phyloP scores from a whole-genome alignment of 1,139 yeast species.

The Pneumocystis murina region DNA sequence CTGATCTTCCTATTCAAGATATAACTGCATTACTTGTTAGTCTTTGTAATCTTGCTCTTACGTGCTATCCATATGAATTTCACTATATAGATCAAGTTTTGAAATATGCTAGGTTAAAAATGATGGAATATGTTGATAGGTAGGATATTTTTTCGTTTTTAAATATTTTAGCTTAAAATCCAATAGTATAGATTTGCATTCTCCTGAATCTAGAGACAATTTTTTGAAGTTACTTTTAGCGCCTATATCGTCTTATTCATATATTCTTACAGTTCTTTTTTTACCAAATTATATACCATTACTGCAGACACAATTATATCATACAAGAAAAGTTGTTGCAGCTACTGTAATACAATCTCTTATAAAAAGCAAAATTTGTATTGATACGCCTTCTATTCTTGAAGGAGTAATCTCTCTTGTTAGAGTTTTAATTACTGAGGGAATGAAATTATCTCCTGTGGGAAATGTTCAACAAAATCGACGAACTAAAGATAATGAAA shows the following conservation, averaged over 20 bases:
- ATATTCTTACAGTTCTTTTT: constrained; percentile 24
- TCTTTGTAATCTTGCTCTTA: constrained; percentile 46
- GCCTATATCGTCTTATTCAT: constrained; percentile 36
- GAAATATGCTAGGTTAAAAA: constrained; percentile 41
- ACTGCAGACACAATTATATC: constrained; percentile 25
- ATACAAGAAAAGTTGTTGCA: constrained; percentile 27
- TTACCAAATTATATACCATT: constrained; percentile 26
- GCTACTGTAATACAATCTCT: constrained; percentile 24
- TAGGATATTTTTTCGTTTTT: constrained; percentile 12
- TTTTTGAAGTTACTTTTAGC: constrained; percentile 43
- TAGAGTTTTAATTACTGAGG: constrained; percentile 24
- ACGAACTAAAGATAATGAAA: constrained; percentile 16
- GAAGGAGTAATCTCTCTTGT: constrained; percentile 28
- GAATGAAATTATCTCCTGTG: constrained; percentile 13
- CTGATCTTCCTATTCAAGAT: constrained; percentile 51
- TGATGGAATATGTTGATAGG: constrained; percentile 22
- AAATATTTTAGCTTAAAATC: constrained; percentile 14
- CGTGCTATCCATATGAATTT: constrained; percentile 49
- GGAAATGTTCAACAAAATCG: constrained; percentile 10
- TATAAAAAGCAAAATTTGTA: constrained; percentile 18
- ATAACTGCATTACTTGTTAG: constrained; percentile 51
- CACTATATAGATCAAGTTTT: constrained; percentile 49
- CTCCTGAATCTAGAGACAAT: constrained; percentile 26
- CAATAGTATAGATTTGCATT: constrained; percentile 16
- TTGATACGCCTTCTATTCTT: constrained; percentile 23